These are phyloP conservation scores for Kwoniella sp. DNA, from an alignment of 768 basidiomycete species.

Conservation along the genomic window DNA sequence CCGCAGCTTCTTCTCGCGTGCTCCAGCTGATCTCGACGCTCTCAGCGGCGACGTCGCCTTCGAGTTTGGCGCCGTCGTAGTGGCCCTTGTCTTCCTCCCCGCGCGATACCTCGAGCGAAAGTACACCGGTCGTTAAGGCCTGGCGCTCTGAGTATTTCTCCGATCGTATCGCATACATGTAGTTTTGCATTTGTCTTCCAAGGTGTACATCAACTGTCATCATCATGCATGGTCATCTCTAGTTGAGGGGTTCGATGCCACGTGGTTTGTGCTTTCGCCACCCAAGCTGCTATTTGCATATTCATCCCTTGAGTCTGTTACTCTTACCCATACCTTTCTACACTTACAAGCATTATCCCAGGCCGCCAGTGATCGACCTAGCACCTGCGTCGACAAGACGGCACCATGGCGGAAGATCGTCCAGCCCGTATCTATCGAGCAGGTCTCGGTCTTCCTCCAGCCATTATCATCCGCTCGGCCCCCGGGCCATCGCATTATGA, in stretches of 20 bases:
- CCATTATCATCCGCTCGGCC: conserved; percentile 24
- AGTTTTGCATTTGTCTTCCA: too few relatives aligned
- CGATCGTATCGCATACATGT: too few relatives aligned
- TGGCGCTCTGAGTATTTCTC: too few relatives aligned
- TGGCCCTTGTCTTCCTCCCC: conserved; percentile 31
- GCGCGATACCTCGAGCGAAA: conserved; percentile 36
- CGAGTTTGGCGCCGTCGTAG: conserved; percentile 33
- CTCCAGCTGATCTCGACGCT: background rate
- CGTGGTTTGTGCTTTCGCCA: too few relatives aligned
- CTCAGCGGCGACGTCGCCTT: conserved; percentile 42
- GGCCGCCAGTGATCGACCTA: too few relatives aligned
- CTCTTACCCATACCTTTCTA: too few relatives aligned
- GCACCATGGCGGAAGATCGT: background rate
- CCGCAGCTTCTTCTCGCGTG: background rate
- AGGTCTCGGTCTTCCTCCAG: conserved; percentile 34
- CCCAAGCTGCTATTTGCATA: too few relatives aligned
- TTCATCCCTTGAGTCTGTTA: too few relatives aligned
- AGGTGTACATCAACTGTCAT: background rate
- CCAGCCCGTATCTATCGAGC: conserved; percentile 17
- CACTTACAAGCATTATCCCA: too few relatives aligned
- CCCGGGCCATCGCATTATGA: conserved; percentile 1
- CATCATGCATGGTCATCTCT: too few relatives aligned
- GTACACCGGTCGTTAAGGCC: conserved; percentile 36
- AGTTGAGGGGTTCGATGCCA: too few relatives aligned
- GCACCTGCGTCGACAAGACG: background rate